Conservation (phyloP, 495 filamentous ascomycete genomes). For the Aspergillus incahuasiensis region DNA sequence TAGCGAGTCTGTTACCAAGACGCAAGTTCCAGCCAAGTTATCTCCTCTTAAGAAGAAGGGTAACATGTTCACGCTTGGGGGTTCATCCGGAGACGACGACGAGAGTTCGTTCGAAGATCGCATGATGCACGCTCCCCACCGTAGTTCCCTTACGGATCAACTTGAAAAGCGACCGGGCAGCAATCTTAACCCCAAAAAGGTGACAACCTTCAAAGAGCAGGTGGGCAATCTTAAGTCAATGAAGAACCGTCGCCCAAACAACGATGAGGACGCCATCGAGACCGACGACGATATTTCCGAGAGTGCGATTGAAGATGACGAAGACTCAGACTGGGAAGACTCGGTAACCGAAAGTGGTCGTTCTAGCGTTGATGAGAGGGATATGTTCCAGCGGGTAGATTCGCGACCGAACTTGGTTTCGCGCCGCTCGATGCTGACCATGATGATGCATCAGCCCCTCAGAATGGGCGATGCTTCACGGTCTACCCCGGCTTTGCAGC, state of each 20-base stretch:
- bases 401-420: constrained; percentile 82
- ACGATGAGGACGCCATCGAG: constrained; percentile 72
- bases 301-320: constrained; percentile 84
- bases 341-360: constrained; percentile 82
- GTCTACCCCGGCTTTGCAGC: constrained; percentile 78
- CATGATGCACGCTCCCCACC: constrained; percentile 41
- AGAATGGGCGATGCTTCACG: constrained; percentile 53
- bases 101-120: constrained; percentile 74
- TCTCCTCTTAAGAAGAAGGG: constrained; percentile 53
- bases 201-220: constrained; percentile 79
- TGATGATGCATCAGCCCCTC: constrained; percentile 72
- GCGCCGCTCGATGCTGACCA: constrained; percentile 81
- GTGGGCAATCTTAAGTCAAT: constrained; percentile 61
- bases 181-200: constrained; percentile 49
- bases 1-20: constrained; percentile 42
- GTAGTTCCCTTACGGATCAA: constrained; percentile 51
- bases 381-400: constrained; percentile 84
- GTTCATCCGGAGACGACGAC: constrained; percentile 71
- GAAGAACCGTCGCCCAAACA: constrained; percentile 51
- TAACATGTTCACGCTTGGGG: constrained; percentile 72
- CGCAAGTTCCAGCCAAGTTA: constrained; percentile 37
- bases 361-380: constrained; percentile 72
- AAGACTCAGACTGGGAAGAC: constrained; percentile 87
- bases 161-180: constrained; percentile 38
- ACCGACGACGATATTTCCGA: constrained; percentile 69